Base-by-base conservation (phyloP, 129 eudicot genomes). In the Scalesia atractyloides region DNA sequence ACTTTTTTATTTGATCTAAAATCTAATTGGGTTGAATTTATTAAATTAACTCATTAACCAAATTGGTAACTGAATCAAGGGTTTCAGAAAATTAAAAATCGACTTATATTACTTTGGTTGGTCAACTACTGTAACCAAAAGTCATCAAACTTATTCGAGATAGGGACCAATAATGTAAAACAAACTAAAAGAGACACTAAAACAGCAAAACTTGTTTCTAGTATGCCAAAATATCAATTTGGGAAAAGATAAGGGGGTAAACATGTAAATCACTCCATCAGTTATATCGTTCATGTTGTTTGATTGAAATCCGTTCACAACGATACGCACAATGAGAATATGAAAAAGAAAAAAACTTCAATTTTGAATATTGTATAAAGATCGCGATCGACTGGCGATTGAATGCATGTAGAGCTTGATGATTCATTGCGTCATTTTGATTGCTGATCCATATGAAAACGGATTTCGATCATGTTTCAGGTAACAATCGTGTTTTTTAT, bases 401-500 rank as follows among this genome's bases (percentile, higher is more conserved):
- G 57, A 53, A 64, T 64, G 79, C 64, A 39, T 64, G 15, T n/a
- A 51, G 11, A 50, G 53, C 5, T 74, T 8, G 13, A 50, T 66
- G 13, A 66, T 36, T 51, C 65, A 39, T 74, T 51, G 72, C 64
- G 41, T 39, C 46, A 53, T 52, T 37, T 52, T 48, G 64, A 51
- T 20, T 69, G 61, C 56, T 13, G 37, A 77, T 51, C 50, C 30
- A 34, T 24, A 44, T 52, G 51, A 63, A 51, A 64, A 8, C 71
- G 1, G 48, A 53, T 66, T 57, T 56, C 51, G 41, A 67, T 16
- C 63, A 76, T 68, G 68, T 46, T 57, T 76, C 75, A 76, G 80
- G 80, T 76, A 47, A 74, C 57, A 20, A 76, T 76, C 41, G 59
- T 44, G 17, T 58, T 36, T 14, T 67, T 11, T 36, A 57, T 30